A percentile compares a stretch with the other conserved stretches of the same genome.
These are phyloP conservation scores for Lotus japonicus DNA, from an alignment of 306 rosid species.

Conservation along the genomic window DNA sequence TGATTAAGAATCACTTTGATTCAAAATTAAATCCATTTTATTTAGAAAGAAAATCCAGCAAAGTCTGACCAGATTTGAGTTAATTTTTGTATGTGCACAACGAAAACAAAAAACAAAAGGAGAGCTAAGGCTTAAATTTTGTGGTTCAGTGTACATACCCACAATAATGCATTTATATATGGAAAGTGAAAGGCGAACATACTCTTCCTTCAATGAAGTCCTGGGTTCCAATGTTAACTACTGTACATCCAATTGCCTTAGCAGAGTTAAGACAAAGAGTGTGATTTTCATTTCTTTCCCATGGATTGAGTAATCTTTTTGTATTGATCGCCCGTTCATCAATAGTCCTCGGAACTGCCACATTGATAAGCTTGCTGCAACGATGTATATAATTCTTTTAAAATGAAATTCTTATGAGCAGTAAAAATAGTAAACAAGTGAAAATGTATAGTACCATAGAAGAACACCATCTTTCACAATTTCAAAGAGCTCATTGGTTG, in stretches of 20 bases:
- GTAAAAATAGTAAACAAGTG: neutral
- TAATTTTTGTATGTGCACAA: no score
- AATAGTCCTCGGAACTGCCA: conserved; percentile 91
- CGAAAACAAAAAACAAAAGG: no score
- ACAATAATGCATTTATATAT: neutral
- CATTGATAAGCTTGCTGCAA: conserved; percentile 93
- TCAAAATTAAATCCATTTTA: no score
- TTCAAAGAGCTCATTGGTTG: conserved; percentile 86
- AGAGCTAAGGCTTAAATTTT: neutral
- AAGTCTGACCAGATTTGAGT: no score
- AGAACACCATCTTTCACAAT: conserved; percentile 91
- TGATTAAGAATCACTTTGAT: neutral
- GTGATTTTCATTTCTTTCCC: conserved; percentile 99
- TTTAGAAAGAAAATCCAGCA: no score
- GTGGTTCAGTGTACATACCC: neutral
- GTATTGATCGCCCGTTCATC: conserved; percentile 94
- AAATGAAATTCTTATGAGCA: neutral
- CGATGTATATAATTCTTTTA: neutral
- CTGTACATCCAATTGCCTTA: conserved; percentile 98
- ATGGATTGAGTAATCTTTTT: conserved; percentile 81
- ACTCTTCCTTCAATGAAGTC: conserved; percentile 99
- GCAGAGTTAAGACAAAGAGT: conserved; percentile 98
- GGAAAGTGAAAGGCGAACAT: conserved; percentile 29
- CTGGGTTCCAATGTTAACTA: conserved; percentile 94
- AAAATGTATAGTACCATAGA: conserved; percentile 51